phyloP scores from a whole-genome alignment of 805 yeast genomes.

The Zygotorulaspora florentina region DNA sequence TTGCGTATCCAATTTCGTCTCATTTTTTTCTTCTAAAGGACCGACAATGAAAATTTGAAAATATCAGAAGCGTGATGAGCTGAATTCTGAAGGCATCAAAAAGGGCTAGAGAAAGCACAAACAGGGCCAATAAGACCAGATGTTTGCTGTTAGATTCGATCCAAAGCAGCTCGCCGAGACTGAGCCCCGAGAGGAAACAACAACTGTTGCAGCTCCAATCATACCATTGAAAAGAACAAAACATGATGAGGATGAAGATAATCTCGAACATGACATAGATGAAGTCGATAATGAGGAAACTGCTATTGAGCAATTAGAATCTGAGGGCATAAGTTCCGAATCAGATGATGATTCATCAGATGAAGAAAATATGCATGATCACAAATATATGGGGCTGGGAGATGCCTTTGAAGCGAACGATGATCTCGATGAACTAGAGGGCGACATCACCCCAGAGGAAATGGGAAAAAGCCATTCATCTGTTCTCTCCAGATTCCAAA shows the following conservation, averaged over 20 bases:
- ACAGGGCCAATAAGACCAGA: slow-evolving; percentile 17
- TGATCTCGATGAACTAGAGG: slow-evolving; percentile 9
- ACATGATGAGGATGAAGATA: slow-evolving; percentile 16
- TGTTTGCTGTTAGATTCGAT: slow-evolving; percentile 67
- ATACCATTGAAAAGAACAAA: slow-evolving; percentile 26
- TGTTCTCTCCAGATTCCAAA: slow-evolving; percentile 51
- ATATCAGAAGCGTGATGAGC: slow-evolving; percentile 10
- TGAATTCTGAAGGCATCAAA: neutral
- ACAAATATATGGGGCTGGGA: slow-evolving; percentile 15
- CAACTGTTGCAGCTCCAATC: slow-evolving; percentile 10
- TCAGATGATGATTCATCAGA: slow-evolving; percentile 9
- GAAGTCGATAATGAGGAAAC: slow-evolving; percentile 16
- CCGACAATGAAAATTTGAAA: slow-evolving; percentile 6
- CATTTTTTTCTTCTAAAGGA: neutral
- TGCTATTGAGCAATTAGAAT: slow-evolving; percentile 10
- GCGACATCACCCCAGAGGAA: slow-evolving; percentile 5
- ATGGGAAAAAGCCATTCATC: slow-evolving; percentile 41
- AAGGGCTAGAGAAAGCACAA: neutral
- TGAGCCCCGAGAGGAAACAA: neutral
- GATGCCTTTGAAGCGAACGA: slow-evolving; percentile 9
- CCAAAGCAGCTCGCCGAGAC: slow-evolving; percentile 37
- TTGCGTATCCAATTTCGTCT: neutral
- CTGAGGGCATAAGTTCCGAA: slow-evolving; percentile 14
- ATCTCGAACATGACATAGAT: neutral
- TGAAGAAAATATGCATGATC: slow-evolving; percentile 12